A percentile compares a stretch with the other conserved stretches of the same genome.
Evolutionary conservation across 2,329 filamentous ascomycete genomes (phyloP).

Genomic region (Arthroderma uncinatum): DNA sequence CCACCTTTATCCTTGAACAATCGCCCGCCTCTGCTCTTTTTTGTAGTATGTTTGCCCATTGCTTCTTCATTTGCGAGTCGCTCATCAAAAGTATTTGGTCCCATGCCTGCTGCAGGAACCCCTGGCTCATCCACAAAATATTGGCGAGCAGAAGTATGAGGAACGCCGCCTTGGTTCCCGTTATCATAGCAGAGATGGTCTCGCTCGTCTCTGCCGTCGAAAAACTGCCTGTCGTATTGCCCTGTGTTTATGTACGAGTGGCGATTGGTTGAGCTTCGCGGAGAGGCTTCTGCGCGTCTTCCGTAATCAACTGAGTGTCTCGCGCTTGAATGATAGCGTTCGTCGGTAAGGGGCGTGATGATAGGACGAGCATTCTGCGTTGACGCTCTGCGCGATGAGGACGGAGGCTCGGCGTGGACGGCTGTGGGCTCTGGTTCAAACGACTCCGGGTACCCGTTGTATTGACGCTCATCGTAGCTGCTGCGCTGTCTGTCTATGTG

Average conservation of each 20-base stretch:
- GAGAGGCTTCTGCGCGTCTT: not conserved
- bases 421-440: not conserved
- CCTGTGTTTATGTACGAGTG: not conserved
- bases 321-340: not conserved
- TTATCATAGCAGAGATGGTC: not conserved
- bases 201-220: not conserved
- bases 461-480: not conserved
- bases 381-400: not conserved
- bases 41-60: constrained; percentile 5
- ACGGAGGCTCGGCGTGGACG: not conserved
- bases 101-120: not conserved
- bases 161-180: not conserved
- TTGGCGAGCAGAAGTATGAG: not conserved
- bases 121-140: not conserved
- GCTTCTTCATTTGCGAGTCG: constrained; percentile 13
- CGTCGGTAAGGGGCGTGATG: not conserved
- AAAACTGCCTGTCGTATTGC: not conserved
- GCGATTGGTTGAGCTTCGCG: not conserved
- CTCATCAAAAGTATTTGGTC: constrained; percentile 11
- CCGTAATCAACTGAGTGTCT: not conserved
- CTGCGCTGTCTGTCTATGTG: not conserved
- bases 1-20: constrained; percentile 9
- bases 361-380: not conserved
- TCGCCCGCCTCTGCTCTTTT: constrained; percentile 5
- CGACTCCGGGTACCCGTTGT: not conserved